Conservation (phyloP, 1,284 basidiomycete genomes). For the Melampsora americana region DNA sequence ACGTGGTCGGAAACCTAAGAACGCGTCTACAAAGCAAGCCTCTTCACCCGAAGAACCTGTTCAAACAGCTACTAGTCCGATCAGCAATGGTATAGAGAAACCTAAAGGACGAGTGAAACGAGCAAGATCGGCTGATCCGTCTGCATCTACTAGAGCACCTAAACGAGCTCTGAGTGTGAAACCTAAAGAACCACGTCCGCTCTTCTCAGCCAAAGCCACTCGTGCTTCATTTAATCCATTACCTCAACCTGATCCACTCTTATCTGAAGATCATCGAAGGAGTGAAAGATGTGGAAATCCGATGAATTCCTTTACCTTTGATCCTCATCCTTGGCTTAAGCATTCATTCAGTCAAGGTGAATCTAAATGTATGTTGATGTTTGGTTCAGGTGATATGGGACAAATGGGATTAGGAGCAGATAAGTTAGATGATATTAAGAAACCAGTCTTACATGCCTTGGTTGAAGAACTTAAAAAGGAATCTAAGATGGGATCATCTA, state of each 20-base stretch:
- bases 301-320: slow-evolving; percentile 26
- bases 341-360: neutral
- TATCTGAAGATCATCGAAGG: neutral
- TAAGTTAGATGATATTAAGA: slow-evolving; percentile 31
- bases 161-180: too few species aligned
- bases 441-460: slow-evolving; percentile 21
- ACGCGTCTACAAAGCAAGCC: too few species aligned
- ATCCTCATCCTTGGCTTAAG: slow-evolving; percentile 10
- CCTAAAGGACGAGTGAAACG: too few species aligned
- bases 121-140: too few species aligned
- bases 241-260: slow-evolving; percentile 8
- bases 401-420: slow-evolving; percentile 37
- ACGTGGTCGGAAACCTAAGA: too few species aligned
- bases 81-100: too few species aligned
- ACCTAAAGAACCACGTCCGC: neutral
- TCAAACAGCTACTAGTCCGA: too few species aligned
- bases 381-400: slow-evolving; percentile 40
- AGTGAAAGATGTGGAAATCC: slow-evolving; percentile 33
- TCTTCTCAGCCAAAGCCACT: slow-evolving; percentile 35
- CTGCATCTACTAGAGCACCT: too few species aligned
- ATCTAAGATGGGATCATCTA: neutral
- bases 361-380: slow-evolving; percentile 16
- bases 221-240: slow-evolving; percentile 39
- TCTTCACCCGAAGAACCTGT: too few species aligned
- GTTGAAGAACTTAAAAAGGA: slow-evolving; percentile 15